These are phyloP conservation scores for Toxicodendron radicans DNA, from an alignment of 345 rosid genomes.

Conservation along the genomic window DNA sequence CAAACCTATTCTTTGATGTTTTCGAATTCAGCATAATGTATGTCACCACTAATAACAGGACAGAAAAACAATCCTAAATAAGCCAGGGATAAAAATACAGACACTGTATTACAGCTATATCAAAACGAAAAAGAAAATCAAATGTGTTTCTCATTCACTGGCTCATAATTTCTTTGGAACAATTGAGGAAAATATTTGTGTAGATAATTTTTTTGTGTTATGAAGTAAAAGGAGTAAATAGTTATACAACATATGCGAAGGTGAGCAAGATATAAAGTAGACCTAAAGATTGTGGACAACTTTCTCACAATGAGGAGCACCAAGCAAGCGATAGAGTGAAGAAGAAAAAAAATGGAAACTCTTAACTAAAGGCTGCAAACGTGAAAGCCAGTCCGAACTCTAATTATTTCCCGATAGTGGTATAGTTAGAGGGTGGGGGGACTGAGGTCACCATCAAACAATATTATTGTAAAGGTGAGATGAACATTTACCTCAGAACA, in stretches of 20 bases:
- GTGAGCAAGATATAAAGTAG: background rate
- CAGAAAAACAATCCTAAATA: background rate
- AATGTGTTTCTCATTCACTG: background rate
- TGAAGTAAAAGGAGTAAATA: background rate
- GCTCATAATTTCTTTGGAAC: background rate
- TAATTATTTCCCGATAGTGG: background rate
- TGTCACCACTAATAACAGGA: background rate
- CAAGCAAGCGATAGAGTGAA: background rate
- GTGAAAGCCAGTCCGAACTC: background rate
- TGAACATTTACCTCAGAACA: slow-evolving; percentile 26
- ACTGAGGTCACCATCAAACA: background rate
- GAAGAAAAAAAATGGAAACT: background rate
- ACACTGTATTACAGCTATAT: background rate
- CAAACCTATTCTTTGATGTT: background rate
- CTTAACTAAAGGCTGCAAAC: slow-evolving; percentile 4
- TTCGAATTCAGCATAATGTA: background rate
- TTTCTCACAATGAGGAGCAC: background rate
- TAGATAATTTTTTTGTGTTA: background rate
- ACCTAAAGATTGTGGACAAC: background rate
- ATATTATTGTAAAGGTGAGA: slow-evolving; percentile 1
- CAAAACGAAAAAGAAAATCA: background rate
- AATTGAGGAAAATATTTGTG: background rate
- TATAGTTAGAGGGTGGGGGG: background rate
- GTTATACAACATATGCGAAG: background rate
- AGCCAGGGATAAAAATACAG: background rate